A percentile compares a stretch with the other conserved stretches of the same genome.
Evolutionary conservation across 768 basidiomycete species (phyloP).

Genomic region (Calvatia gigantea): DNA sequence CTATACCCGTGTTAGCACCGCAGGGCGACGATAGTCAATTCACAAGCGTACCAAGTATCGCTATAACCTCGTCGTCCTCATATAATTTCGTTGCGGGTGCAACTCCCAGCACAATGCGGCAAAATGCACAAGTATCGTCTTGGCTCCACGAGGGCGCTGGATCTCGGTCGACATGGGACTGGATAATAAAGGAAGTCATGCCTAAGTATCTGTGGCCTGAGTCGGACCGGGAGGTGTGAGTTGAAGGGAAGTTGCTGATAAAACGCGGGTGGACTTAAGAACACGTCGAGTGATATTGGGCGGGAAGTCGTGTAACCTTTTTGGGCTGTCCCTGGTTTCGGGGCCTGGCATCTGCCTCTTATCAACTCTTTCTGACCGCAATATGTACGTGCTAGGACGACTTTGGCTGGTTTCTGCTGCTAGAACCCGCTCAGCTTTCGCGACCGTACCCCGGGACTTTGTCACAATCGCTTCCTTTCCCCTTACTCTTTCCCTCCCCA

Average conservation of each 20-base stretch:
- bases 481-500: too few species aligned
- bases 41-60: constrained; percentile 51
- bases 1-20: constrained; percentile 26
- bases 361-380: too few species aligned
- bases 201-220: not conserved
- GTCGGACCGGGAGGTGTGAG: not conserved
- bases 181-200: constrained; percentile 77
- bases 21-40: not conserved
- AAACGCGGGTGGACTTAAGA: not conserved
- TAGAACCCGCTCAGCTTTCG: too few species aligned
- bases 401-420: too few species aligned
- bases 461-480: too few species aligned
- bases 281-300: not conserved
- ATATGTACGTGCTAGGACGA: too few species aligned
- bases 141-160: constrained; percentile 46
- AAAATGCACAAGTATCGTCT: constrained; percentile 56
- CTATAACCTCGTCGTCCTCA: constrained; percentile 61
- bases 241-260: not conserved
- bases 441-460: too few species aligned
- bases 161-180: constrained; percentile 49
- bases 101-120: constrained; percentile 54
- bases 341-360: too few species aligned
- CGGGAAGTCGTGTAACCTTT: too few species aligned
- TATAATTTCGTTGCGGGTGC: constrained; percentile 47
- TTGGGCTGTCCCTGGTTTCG: too few species aligned